Conservation (phyloP, 352 stramenopile species). For the Plasmopara viticola region DNA sequence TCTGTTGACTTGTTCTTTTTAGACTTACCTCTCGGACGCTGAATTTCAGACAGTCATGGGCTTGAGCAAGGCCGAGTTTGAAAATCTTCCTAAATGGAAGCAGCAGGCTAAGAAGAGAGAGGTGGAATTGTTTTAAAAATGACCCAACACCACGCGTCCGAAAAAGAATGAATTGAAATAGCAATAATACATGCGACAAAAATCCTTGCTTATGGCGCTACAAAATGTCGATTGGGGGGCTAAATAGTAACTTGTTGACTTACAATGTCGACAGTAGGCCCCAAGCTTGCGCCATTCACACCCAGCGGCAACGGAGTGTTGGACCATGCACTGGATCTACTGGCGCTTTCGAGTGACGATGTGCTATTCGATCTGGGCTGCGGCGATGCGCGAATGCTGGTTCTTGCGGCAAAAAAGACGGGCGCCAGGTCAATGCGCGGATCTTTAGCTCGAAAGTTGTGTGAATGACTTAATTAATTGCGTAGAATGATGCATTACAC, state of each 20-base stretch:
- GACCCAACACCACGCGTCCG: too few relatives aligned
- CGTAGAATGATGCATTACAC: background rate
- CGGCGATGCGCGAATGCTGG: conserved; percentile 65
- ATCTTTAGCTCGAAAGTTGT: background rate
- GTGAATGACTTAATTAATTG: background rate
- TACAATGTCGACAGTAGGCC: conserved; percentile 16
- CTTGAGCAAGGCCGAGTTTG: conserved; percentile 53
- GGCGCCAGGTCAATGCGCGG: conserved; percentile 25
- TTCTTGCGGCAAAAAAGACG: conserved; percentile 45
- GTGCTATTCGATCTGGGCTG: conserved; percentile 76
- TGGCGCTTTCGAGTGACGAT: conserved; percentile 45
- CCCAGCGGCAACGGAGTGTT: conserved; percentile 66
- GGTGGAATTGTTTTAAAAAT: conserved; percentile 70
- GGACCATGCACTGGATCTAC: conserved; percentile 49
- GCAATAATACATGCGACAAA: background rate
- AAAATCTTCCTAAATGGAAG: conserved; percentile 77
- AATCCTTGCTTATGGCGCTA: background rate
- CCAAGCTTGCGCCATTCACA: conserved; percentile 78
- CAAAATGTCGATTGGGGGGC: background rate
- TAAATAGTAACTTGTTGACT: background rate
- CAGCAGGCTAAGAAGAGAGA: conserved; percentile 86
- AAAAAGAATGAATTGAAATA: too few relatives aligned
- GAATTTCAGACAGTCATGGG: conserved; percentile 75
- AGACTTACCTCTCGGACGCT: conserved; percentile 67
- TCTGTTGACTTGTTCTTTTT: background rate